Base-by-base conservation (phyloP, 2,329 filamentous ascomycete genomes). In the Phaeosphaeriaceae sp. region DNA sequence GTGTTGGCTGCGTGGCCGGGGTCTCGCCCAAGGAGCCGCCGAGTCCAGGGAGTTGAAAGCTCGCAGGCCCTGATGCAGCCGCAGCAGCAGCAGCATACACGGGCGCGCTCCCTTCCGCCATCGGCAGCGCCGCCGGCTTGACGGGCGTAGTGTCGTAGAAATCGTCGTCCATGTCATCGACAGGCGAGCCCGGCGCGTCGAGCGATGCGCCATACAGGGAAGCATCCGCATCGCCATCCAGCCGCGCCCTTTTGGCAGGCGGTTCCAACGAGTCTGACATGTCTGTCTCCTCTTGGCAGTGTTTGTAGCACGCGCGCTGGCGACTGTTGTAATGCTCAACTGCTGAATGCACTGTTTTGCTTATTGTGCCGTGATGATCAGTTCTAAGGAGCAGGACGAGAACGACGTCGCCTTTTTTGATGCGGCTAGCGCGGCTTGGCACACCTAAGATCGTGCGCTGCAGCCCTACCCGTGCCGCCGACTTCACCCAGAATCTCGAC, bases 221-320 rank as follows among this genome's bases (percentile, higher is more conserved):
- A 54, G 68, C 75, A 61, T 81, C 79, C 61, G 68, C 62, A 25
- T 49, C 47, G 20, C n/a, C 47, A 55, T 74, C 68, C 54, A 79
- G 69, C 64, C 76, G 71, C 59, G 74, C 74, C 68, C 76, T 75
- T 73, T 81, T 81, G 56, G 76, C 73, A 44, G 79, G 78, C 63
- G 73, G 74, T 70, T 73, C 73, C 62, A 67, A 61, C 63, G 69
- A 68, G 69, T 76, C 72, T 64, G 73, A 69, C 71, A 76, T 75
- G 58, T 57, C 60, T 63, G 58, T 67, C 56, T 58, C 57, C 67
- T 71, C 66, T 15, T 24, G 64, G 57, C 66, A 68, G 62, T 60
- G 53, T 67, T 57, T 63, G 68, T 58, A 66, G 63, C 66, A 67
- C 66, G 68, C 63, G 68, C 64, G 58, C 51, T 66, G 55, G 65